Evolutionary conservation across 139 green algal species (phyloP).

Genomic region (Picochlorum sp.): DNA sequence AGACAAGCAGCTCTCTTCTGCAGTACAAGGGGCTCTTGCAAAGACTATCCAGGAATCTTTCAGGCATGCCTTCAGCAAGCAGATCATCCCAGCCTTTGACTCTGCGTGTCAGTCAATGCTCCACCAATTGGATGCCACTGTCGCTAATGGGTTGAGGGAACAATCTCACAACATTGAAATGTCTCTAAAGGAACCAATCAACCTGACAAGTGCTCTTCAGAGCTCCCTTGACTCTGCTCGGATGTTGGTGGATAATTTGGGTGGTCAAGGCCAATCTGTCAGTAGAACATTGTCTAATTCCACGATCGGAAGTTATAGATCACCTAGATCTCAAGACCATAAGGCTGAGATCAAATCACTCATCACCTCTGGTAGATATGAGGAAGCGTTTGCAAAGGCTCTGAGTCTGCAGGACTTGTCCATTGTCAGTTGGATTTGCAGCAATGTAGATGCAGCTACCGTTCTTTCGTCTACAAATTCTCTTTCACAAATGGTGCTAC

Average conservation of each 20-base stretch:
- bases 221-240: conserved; percentile 9
- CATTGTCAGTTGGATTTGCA: conserved; percentile 68
- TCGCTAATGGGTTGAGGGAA: conserved; percentile 47
- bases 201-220: conserved; percentile 17
- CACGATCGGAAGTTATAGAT: not conserved
- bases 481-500: conserved; percentile 59
- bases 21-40: conserved; percentile 26
- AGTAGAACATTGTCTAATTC: not conserved
- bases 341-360: conserved; percentile 7
- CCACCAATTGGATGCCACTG: conserved; percentile 52
- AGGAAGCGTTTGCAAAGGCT: conserved; percentile 40
- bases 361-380: conserved; percentile 21
- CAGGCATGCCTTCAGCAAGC: conserved; percentile 27
- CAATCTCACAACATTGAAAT: conserved; percentile 27
- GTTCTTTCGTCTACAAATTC: conserved; percentile 22
- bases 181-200: conserved; percentile 2
- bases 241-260: not conserved
- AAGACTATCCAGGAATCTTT: conserved; percentile 45
- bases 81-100: conserved; percentile 66
- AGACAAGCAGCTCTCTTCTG: conserved; percentile 21
- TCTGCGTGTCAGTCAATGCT: conserved; percentile 43
- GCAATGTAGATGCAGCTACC: conserved; percentile 14
- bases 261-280: not conserved
- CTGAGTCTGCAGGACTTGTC: conserved; percentile 43
- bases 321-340: not conserved